phyloP scores from a whole-genome alignment of 345 rosid species.

The Eucalyptus marginata region DNA sequence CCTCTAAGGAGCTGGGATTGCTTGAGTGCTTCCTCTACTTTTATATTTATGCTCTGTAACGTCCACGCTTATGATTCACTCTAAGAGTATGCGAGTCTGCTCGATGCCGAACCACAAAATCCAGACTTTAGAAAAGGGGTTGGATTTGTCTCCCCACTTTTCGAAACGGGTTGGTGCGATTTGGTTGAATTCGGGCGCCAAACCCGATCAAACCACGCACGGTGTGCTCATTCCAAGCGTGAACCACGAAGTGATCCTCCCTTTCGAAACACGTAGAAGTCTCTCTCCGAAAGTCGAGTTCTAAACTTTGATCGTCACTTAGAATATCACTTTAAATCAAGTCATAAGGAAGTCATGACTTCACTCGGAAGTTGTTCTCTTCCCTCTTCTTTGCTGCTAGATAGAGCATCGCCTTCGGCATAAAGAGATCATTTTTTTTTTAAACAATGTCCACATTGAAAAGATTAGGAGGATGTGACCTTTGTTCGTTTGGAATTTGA shows the following conservation, averaged over 20 bases:
- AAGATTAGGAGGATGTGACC: background rate
- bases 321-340: background rate
- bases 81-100: background rate
- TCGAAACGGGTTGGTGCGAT: background rate
- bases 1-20: background rate
- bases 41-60: background rate
- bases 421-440: background rate
- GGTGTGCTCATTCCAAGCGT: background rate
- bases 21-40: background rate
- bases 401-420: background rate
- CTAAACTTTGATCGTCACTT: background rate
- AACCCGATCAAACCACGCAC: background rate
- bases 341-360: background rate
- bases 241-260: background rate
- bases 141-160: background rate
- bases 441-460: background rate
- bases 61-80: background rate
- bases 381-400: background rate
- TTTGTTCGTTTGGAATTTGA: background rate
- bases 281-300: no score
- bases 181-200: background rate
- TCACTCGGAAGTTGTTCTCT: background rate
- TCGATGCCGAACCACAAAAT: background rate
- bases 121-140: background rate
- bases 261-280: no score